Base-by-base conservation (phyloP, 805 yeast species). In the Metschnikowia santaceciliae region DNA sequence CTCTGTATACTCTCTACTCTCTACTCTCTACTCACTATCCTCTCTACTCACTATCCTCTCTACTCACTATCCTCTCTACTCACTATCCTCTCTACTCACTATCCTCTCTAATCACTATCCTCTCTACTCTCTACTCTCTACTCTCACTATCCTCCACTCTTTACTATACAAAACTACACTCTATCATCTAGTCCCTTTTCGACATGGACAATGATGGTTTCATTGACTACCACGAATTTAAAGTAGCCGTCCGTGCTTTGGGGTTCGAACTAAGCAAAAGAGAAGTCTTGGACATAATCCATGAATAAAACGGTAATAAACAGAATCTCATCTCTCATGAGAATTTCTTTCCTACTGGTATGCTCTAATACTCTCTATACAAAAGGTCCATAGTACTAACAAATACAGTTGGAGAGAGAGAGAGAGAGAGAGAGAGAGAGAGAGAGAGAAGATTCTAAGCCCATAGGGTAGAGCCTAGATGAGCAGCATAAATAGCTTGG, bases 161-260 rank as follows among this genome's bases (percentile, higher is more conserved):
- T n/a, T n/a, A 17, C 17, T 17, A 17, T 17, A 17, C 17, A 1
- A 17, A 1, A 17, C 17, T 17, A 17, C 17, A 17, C 17, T 17
- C 1, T 17, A 17, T 17, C 17, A 17, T 17, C 17, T 17, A 17
- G 17, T 80, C 85, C 46, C 74, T 92, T 32, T 94, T 94, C 67
- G 99, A 94, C 63, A 84, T 89, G 87, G 90, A 94, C 68, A 83
- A 82, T 53, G 98, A 94, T 66, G 96, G 97, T 3, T 79, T 77
- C 57, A 76, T 94, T 47, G 97, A 94, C 61, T 92, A 88, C 66
- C 98, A 94, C 62, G 98, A 92, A 61, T 74, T 90, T 56, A 91
- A 90, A 68, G 96, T 90, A 17, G 97, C 99, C 0, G 81, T 94
- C 73, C 74, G 96, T 49, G 99, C 99, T 0, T 75, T 94, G 38